phyloP scores from a whole-genome alignment of 164 flowering plant genomes.

The Liquidambar formosana region DNA sequence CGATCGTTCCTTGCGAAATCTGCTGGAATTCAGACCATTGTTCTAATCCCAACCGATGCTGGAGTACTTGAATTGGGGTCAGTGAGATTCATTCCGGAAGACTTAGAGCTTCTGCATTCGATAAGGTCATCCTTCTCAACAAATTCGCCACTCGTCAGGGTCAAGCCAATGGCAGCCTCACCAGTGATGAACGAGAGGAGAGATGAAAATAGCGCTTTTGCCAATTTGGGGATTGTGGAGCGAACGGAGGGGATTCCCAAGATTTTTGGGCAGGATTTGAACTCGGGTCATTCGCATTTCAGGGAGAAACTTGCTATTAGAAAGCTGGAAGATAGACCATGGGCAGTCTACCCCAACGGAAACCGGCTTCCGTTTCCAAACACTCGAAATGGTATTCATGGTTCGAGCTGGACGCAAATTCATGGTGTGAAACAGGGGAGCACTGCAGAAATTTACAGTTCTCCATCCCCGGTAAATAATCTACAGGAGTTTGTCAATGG shows the following conservation, averaged over 20 bases:
- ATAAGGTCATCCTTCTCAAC: constrained; percentile 56
- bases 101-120: constrained; percentile 48
- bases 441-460: constrained; percentile 32
- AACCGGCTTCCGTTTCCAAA: constrained; percentile 38
- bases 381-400: constrained; percentile 43
- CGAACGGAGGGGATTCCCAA: constrained; percentile 45
- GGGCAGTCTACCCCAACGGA: constrained; percentile 47
- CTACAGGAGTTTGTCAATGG: constrained; percentile 50
- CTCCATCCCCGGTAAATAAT: constrained; percentile 30
- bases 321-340: constrained; percentile 61
- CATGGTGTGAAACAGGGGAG: constrained; percentile 39
- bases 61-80: constrained; percentile 97
- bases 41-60: constrained; percentile 72
- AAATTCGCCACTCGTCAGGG: constrained; percentile 21
- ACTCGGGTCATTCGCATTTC: constrained; percentile 32
- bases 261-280: constrained; percentile 83
- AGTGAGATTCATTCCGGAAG: constrained; percentile 67
- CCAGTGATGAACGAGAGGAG: constrained; percentile 35
- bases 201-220: constrained; percentile 30
- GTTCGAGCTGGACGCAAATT: constrained; percentile 43
- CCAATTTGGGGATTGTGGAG: constrained; percentile 34
- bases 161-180: constrained; percentile 27
- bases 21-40: constrained; percentile 84
- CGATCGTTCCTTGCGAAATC: constrained; percentile 77
- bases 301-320: constrained; percentile 63